Conservation (phyloP, 1,139 yeast genomes). For the Scheffersomyces parashehatae region DNA sequence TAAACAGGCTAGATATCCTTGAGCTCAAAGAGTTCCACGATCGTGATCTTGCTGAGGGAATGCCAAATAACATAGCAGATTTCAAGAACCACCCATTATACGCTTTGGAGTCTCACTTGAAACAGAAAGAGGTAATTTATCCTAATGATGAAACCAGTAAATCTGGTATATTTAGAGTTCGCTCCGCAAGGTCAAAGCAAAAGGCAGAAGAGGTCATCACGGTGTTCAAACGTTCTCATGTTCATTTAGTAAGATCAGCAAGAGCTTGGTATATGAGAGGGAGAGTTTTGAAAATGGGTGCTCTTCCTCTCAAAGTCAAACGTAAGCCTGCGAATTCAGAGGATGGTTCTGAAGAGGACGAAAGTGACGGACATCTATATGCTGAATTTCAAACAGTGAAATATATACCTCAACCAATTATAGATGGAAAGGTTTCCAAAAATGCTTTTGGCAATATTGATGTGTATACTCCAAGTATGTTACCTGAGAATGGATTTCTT, state of each 20-base stretch:
- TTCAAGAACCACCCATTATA: slow-evolving; percentile 88
- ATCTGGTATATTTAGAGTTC: slow-evolving; percentile 68
- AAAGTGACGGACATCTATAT: slow-evolving; percentile 56
- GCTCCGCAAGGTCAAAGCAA: slow-evolving; percentile 21
- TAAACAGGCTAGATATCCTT: slow-evolving; percentile 56
- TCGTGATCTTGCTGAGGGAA: slow-evolving; percentile 73
- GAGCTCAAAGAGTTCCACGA: slow-evolving; percentile 73
- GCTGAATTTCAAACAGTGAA: slow-evolving; percentile 75
- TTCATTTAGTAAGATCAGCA: slow-evolving; percentile 66
- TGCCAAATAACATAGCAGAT: slow-evolving; percentile 83
- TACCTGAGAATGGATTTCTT: slow-evolving; percentile 79
- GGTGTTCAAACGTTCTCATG: slow-evolving; percentile 69
- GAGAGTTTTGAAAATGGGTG: slow-evolving; percentile 69
- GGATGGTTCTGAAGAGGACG: slow-evolving; percentile 41
- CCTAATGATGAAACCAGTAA: slow-evolving; percentile 57
- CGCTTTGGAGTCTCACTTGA: slow-evolving; percentile 73
- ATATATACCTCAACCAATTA: slow-evolving; percentile 65
- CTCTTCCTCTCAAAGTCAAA: slow-evolving; percentile 57
- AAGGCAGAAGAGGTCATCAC: slow-evolving; percentile 38
- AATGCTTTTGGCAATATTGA: slow-evolving; percentile 86
- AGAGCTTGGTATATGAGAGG: slow-evolving; percentile 89
- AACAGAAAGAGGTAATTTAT: slow-evolving; percentile 67
- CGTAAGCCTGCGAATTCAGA: slow-evolving; percentile 14
- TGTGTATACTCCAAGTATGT: slow-evolving; percentile 71
- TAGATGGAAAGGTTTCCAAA: slow-evolving; percentile 66